Base-by-base conservation (phyloP, 2,329 filamentous ascomycete species). In the Colletotrichum cereale region DNA sequence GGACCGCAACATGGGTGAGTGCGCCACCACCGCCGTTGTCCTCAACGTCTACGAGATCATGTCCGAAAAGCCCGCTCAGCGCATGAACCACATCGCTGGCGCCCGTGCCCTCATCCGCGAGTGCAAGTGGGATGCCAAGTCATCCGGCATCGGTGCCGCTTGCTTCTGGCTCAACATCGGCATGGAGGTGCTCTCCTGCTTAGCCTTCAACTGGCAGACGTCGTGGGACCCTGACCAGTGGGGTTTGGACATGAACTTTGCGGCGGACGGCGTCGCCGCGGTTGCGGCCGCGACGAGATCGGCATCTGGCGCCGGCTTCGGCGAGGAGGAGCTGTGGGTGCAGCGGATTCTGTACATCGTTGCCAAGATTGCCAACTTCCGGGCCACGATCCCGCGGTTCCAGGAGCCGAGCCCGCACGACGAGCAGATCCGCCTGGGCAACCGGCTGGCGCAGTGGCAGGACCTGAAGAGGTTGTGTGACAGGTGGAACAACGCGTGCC, bases 131-230 rank as follows among this genome's bases (percentile, higher is more conserved):
- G 92, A 94, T 76, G 94, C 94, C 0, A 89, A 86, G 73, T 93
- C 93, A 44, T 88, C 87, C 1, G 95, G 95, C 0, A 89, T 97
- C 26, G 95, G 94, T 0, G 89, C 91, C 0, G 94, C 95, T 1
- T 98, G 95, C 80, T 98, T 98, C 82, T 98, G 96, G 95, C 85
- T 98, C 47, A 97, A 97, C 76, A 91, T 97, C 21, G 92, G 92
- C 21, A 92, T 97, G 87, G 96, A 98, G 79, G 86, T 98, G n/a
- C 85, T 98, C 36, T 94, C 90, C 74, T 97, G 95, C 79, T 85
- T 98, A 21, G 92, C 94, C 74, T 94, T 94, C 81, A 95, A 96
- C 79, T 97, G 93, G 92, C 89, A 91, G 74, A 90, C 94, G 16
- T 91, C 93, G 0, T 97, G 95, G 94, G 91, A 97, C 65, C 95